Percentiles rank a stretch among this genome's conserved stretches.
Evolutionary conservation across 2,329 filamentous ascomycete genomes (phyloP).

Genomic region (Diaporthe helianthi): DNA sequence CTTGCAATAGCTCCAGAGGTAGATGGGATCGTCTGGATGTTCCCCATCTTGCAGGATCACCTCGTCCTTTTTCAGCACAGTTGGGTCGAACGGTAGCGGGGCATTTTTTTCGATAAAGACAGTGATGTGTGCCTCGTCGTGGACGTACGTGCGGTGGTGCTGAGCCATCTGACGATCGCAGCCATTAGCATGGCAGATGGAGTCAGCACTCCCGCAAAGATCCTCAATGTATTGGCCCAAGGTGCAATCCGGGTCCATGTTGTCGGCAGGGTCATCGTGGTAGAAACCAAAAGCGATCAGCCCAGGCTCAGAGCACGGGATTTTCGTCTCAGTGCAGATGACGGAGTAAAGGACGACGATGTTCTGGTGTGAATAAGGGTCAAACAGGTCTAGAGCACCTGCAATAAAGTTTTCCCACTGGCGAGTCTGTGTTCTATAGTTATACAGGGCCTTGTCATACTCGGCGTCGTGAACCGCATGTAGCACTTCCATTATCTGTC

Average conservation of each 20-base stretch:
- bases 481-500: conserved; percentile 89
- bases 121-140: conserved; percentile 92
- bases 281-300: conserved; percentile 93
- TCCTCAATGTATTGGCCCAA: conserved; percentile 96
- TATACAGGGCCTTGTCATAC: conserved; percentile 92
- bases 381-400: conserved; percentile 86
- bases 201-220: conserved; percentile 76
- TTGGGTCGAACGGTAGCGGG: conserved; percentile 55
- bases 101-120: conserved; percentile 78
- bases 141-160: conserved; percentile 96
- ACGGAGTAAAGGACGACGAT: conserved; percentile 94
- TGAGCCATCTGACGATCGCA: conserved; percentile 90
- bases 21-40: conserved; percentile 67
- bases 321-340: conserved; percentile 91
- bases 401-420: conserved; percentile 97
- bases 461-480: conserved; percentile 96
- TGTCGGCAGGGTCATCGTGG: conserved; percentile 72
- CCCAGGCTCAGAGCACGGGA: conserved; percentile 90
- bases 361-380: conserved; percentile 94
- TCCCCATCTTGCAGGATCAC: conserved; percentile 49
- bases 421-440: conserved; percentile 90
- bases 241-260: conserved; percentile 85
- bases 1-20: conserved; percentile 98
- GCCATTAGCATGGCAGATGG: conserved; percentile 80
- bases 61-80: conserved; percentile 58